phyloP scores from a whole-genome alignment of 1,284 basidiomycete species.

The Marasmius tenuissimus region DNA sequence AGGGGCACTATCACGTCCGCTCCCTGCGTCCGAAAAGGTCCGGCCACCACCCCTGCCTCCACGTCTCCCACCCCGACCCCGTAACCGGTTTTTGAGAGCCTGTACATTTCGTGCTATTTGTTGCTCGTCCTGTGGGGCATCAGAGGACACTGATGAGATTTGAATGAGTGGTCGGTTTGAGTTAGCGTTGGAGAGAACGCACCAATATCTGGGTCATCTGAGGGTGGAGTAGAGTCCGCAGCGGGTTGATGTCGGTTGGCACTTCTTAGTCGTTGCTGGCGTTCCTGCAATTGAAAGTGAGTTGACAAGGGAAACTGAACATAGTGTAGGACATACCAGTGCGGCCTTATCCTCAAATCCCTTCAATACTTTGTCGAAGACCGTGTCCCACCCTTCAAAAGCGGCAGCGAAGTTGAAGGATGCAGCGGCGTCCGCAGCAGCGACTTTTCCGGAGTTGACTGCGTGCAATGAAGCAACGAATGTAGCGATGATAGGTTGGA shows the following conservation, averaged over 20 bases:
- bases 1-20: slow-evolving; percentile 60
- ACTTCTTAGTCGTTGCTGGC: slow-evolving; percentile 60
- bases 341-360: slow-evolving; percentile 76
- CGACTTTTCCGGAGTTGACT: slow-evolving; percentile 43
- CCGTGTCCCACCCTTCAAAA: slow-evolving; percentile 80
- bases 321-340: slow-evolving; percentile 42
- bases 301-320: slow-evolving; percentile 5
- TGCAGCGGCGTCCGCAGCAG: slow-evolving; percentile 35
- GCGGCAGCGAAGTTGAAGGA: slow-evolving; percentile 71
- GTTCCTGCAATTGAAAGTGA: slow-evolving; percentile 46
- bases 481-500: slow-evolving; percentile 77
- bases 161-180: slow-evolving; percentile 5
- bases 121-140: slow-evolving; percentile 73
- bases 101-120: slow-evolving; percentile 92
- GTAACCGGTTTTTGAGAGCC: slow-evolving; percentile 82
- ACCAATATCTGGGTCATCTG: slow-evolving; percentile 62
- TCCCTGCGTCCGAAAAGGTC: slow-evolving; percentile 49
- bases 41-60: slow-evolving; percentile 53
- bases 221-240: slow-evolving; percentile 46
- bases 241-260: slow-evolving; percentile 37
- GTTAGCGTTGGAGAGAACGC: slow-evolving; percentile 13
- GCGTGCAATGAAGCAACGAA: slow-evolving; percentile 82
- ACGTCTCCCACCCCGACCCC: slow-evolving; percentile 63
- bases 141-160: slow-evolving; percentile 63
- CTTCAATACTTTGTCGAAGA: slow-evolving; percentile 78